Percentiles rank a stretch among this genome's conserved stretches.
Conservation (phyloP, 2,329 filamentous ascomycete species). For the Fusarium veterinarium region DNA sequence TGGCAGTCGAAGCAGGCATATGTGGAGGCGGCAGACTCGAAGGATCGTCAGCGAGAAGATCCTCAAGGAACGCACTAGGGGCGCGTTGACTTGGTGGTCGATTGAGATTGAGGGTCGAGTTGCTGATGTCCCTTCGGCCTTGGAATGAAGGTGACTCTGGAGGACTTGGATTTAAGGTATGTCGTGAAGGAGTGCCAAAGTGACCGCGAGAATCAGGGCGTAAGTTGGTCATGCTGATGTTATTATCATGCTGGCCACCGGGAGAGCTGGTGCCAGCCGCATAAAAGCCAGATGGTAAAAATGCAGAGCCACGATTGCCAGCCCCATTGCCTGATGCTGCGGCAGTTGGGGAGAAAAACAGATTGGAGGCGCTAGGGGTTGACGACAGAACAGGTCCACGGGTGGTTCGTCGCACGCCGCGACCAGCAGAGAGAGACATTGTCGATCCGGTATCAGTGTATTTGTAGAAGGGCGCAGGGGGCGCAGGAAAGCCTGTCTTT, state of each 20-base stretch:
- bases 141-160: slow-evolving; percentile 72
- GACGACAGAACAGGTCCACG: slow-evolving; percentile 65
- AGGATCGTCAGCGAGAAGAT: slow-evolving; percentile 83
- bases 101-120: slow-evolving; percentile 75
- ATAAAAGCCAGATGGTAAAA: slow-evolving; percentile 92
- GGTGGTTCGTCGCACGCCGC: slow-evolving; percentile 62
- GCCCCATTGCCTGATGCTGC: slow-evolving; percentile 71
- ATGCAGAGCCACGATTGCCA: slow-evolving; percentile 77
- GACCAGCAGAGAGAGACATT: slow-evolving; percentile 62
- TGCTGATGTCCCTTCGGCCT: slow-evolving; percentile 64
- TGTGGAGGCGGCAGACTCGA: slow-evolving; percentile 60
- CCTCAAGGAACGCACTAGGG: slow-evolving; percentile 90
- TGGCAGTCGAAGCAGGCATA: slow-evolving; percentile 47
- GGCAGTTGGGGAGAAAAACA: slow-evolving; percentile 97
- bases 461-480: slow-evolving; percentile 72
- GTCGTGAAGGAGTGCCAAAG: slow-evolving; percentile 52
- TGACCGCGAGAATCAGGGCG: slow-evolving; percentile 68
- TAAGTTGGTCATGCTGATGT: slow-evolving; percentile 71
- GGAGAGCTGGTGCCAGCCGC: slow-evolving; percentile 71
- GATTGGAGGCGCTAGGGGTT: slow-evolving; percentile 72
- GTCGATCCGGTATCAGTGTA: slow-evolving; percentile 69
- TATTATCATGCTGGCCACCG: slow-evolving; percentile 60
- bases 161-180: slow-evolving; percentile 64
- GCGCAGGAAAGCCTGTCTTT: slow-evolving; percentile 72
- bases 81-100: slow-evolving; percentile 74